Conservation (phyloP, 2,329 filamentous ascomycete genomes). For the Hymenoscyphus occultus region DNA sequence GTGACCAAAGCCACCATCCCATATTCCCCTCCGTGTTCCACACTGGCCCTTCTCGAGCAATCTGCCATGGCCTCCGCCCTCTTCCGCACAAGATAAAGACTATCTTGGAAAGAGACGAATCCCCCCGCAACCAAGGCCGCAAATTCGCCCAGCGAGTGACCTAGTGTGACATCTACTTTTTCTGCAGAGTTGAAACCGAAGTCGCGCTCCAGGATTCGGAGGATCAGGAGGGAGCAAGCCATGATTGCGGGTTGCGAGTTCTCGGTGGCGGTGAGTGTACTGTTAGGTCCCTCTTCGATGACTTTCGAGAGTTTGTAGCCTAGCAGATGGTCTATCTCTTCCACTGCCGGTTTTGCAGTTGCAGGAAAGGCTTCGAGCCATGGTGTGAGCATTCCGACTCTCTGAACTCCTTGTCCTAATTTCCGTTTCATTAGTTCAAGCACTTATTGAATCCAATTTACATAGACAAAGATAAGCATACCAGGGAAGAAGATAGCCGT, state of each 20-base stretch:
- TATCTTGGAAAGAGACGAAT: conserved; percentile 74
- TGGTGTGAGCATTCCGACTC: conserved; percentile 79
- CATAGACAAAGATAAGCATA: conserved; percentile 22
- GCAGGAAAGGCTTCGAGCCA: conserved; percentile 85
- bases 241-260: conserved; percentile 96
- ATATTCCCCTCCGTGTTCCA: conserved; percentile 73
- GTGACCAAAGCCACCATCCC: conserved; percentile 94
- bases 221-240: conserved; percentile 86
- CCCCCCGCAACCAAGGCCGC: conserved; percentile 83
- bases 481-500: conserved; percentile 41
- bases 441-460: background rate
- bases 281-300: conserved; percentile 77
- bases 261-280: conserved; percentile 72
- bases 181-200: conserved; percentile 72
- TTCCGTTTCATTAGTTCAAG: conserved; percentile 13
- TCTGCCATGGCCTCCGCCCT: conserved; percentile 81
- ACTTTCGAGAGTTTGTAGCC: conserved; percentile 71
- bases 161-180: conserved; percentile 77
- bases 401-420: conserved; percentile 81
- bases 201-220: conserved; percentile 80
- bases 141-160: conserved; percentile 91
- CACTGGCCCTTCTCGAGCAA: conserved; percentile 64
- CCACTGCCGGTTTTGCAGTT: conserved; percentile 71
- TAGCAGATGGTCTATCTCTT: conserved; percentile 80
- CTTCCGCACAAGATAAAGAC: conserved; percentile 70